These are phyloP conservation scores for Blastobotrys buckinghamii DNA, from an alignment of 1,139 yeast genomes.

Conservation along the genomic window DNA sequence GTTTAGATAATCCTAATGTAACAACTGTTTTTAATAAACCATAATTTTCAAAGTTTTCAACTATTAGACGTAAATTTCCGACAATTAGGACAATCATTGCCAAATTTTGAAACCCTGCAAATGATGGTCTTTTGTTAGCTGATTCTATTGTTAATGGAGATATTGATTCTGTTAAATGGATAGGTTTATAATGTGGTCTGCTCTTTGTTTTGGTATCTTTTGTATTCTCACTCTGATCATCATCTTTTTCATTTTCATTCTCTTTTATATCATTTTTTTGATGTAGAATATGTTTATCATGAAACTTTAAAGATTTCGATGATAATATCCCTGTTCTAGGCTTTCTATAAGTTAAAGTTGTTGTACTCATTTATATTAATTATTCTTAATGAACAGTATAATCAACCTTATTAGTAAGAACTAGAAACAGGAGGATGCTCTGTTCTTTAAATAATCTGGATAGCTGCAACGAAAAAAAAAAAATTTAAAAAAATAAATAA, in stretches of 20 bases:
- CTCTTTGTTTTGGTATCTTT: neutral
- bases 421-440: too few species aligned
- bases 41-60: constrained; percentile 35
- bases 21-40: constrained; percentile 33
- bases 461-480: too few species aligned
- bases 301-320: neutral
- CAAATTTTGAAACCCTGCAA: constrained; percentile 38
- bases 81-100: constrained; percentile 35
- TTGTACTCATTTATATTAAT: neutral
- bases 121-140: constrained; percentile 19
- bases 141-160: constrained; percentile 22
- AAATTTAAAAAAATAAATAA: too few species aligned
- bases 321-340: neutral
- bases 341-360: neutral
- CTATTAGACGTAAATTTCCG: constrained; percentile 37
- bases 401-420: too few species aligned
- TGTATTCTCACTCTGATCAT: neutral
- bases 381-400: too few species aligned
- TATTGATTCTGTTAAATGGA: constrained; percentile 18
- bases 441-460: too few species aligned
- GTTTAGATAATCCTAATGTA: constrained; percentile 30
- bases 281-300: too few species aligned
- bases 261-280: neutral
- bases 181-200: constrained; percentile 21
- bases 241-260: neutral